phyloP scores from a whole-genome alignment of 2,329 filamentous ascomycete species.

The Monosporascus ibericus region DNA sequence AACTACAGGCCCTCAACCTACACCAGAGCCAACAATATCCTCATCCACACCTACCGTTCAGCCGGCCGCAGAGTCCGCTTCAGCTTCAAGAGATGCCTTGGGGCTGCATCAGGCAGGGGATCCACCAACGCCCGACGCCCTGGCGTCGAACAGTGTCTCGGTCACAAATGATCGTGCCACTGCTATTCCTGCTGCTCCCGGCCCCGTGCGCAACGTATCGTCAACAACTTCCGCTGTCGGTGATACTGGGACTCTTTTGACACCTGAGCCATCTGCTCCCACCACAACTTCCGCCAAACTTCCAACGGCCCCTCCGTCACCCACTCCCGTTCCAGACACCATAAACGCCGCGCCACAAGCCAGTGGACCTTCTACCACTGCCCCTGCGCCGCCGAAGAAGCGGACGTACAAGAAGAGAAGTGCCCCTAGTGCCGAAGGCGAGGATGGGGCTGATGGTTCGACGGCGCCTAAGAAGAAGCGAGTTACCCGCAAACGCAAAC shows the following conservation, averaged over 20 bases:
- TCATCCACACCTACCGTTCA: neutral
- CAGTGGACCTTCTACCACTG: neutral
- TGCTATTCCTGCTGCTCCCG: neutral
- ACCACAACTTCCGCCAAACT: neutral
- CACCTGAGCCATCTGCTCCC: neutral
- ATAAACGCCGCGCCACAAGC: neutral
- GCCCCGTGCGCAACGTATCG: neutral
- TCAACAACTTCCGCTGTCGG: neutral
- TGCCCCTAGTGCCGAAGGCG: neutral
- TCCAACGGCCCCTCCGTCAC: neutral
- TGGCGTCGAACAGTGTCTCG: neutral
- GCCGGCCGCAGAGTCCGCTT: neutral
- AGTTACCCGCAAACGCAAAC: constrained; percentile 20
- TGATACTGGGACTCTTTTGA: neutral
- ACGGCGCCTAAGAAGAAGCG: constrained; percentile 15
- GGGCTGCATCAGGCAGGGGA: neutral
- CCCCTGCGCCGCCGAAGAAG: constrained; percentile 3
- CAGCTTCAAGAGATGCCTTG: neutral
- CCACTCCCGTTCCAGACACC: neutral
- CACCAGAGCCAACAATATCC: neutral
- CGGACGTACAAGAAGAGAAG: neutral
- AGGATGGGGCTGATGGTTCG: neutral
- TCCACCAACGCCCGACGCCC: neutral
- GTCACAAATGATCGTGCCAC: too few relatives aligned
- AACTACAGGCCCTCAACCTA: neutral